A percentile compares a stretch with the other conserved stretches of the same genome.
phyloP scores from a whole-genome alignment of 2,329 filamentous ascomycete species.

The Penicillium sp. region DNA sequence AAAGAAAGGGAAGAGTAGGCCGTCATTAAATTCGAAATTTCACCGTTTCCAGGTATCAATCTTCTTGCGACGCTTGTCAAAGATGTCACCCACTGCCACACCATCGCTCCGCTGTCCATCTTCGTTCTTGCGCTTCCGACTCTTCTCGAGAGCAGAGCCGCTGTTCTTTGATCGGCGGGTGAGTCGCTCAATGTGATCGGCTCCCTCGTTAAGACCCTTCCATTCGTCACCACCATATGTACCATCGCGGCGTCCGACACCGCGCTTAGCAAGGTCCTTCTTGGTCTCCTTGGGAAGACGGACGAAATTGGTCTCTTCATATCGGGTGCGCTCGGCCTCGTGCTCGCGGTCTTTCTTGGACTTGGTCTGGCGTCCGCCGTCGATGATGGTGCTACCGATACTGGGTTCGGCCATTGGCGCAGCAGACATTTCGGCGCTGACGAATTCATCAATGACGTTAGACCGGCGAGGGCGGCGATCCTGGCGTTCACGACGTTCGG shows the following conservation, averaged over 20 bases:
- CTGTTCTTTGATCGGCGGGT: slow-evolving; percentile 70
- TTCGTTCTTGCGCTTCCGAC: slow-evolving; percentile 76
- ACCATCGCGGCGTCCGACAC: slow-evolving; percentile 48
- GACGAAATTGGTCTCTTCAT: slow-evolving; percentile 91
- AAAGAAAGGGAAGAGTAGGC: background rate
- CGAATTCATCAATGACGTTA: slow-evolving; percentile 87
- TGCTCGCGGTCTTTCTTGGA: slow-evolving; percentile 73
- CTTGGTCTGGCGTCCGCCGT: slow-evolving; percentile 78
- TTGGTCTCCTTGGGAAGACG: slow-evolving; percentile 85
- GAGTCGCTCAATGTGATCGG: slow-evolving; percentile 82
- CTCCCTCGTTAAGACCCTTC: slow-evolving; percentile 79
- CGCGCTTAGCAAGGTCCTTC: slow-evolving; percentile 75
- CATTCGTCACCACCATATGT: slow-evolving; percentile 93
- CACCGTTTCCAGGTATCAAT: slow-evolving; percentile 48
- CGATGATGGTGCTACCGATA: slow-evolving; percentile 85
- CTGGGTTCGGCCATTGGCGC: slow-evolving; percentile 84
- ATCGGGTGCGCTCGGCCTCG: slow-evolving; percentile 78
- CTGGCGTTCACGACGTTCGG: slow-evolving; percentile 61
- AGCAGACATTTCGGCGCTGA: slow-evolving; percentile 78
- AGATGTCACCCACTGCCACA: slow-evolving; percentile 67
- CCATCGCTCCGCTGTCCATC: slow-evolving; percentile 71
- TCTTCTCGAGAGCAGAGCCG: slow-evolving; percentile 71
- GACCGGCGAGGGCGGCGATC: slow-evolving; percentile 71
- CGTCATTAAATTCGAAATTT: background rate
- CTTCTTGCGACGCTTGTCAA: slow-evolving; percentile 51